These are phyloP conservation scores for Yarrowia sp. DNA, from an alignment of 805 yeast species.

Conservation along the genomic window DNA sequence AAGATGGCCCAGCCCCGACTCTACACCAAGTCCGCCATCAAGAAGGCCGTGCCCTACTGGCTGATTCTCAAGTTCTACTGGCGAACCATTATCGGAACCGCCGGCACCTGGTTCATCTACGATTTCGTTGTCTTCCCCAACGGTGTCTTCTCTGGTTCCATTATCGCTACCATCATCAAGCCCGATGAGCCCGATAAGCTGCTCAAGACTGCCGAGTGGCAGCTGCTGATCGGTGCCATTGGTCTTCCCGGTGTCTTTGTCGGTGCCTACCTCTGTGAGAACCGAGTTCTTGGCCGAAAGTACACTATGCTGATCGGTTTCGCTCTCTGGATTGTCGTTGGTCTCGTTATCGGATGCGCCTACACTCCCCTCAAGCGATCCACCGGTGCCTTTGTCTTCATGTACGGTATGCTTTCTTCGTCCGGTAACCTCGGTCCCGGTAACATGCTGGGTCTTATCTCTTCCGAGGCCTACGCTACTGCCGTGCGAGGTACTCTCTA, in stretches of 20 bases:
- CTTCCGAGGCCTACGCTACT: slow-evolving; percentile 71
- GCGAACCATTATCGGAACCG: slow-evolving; percentile 64
- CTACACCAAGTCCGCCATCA: slow-evolving; percentile 64
- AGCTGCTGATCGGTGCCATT: slow-evolving; percentile 58
- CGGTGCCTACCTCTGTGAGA: slow-evolving; percentile 65
- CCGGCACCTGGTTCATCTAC: slow-evolving; percentile 75
- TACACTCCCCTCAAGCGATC: slow-evolving; percentile 35
- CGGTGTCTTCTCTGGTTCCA: slow-evolving; percentile 64
- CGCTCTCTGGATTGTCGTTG: slow-evolving; percentile 63
- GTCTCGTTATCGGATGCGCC: slow-evolving; percentile 45
- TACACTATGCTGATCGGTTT: slow-evolving; percentile 71
- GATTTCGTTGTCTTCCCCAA: slow-evolving; percentile 82
- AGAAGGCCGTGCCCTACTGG: slow-evolving; percentile 54
- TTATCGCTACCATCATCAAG: slow-evolving; percentile 53
- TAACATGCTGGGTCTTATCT: slow-evolving; percentile 63
- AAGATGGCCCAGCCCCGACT: slow-evolving; percentile 66
- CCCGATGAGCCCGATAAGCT: slow-evolving; percentile 42
- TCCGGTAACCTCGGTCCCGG: slow-evolving; percentile 80
- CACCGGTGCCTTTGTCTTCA: slow-evolving; percentile 51
- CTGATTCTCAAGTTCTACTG: slow-evolving; percentile 66
- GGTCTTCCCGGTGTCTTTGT: slow-evolving; percentile 71
- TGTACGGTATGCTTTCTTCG: slow-evolving; percentile 71
- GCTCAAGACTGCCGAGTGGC: slow-evolving; percentile 70
- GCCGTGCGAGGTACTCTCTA: slow-evolving; percentile 74
- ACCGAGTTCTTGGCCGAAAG: slow-evolving; percentile 56